Conservation (phyloP, 2,329 filamentous ascomycete genomes). For the Colletotrichum incanum region DNA sequence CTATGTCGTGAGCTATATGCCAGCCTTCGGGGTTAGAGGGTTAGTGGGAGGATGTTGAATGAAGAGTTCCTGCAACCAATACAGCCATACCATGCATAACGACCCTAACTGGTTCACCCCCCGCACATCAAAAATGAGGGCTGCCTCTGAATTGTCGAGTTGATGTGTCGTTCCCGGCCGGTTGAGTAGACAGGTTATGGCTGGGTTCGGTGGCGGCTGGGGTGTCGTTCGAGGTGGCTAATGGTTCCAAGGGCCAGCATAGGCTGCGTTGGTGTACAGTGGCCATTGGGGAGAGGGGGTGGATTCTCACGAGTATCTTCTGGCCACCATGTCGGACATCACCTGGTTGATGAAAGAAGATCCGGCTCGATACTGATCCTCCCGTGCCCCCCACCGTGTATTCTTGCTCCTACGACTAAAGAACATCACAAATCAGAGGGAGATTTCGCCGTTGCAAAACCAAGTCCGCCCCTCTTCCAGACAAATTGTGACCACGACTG, state of each 20-base stretch:
- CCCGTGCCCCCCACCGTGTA: not conserved
- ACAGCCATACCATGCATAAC: not conserved
- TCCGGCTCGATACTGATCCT: not conserved
- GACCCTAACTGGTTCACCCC: no score
- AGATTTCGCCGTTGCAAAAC: not conserved
- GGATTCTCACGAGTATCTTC: not conserved
- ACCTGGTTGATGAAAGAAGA: no score
- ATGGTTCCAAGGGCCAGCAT: not conserved
- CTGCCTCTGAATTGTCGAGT: not conserved
- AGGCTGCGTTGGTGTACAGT: slow-evolving; percentile 1
- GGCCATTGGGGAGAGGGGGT: not conserved
- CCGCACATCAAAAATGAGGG: not conserved
- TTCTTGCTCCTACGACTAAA: not conserved
- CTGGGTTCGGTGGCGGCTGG: slow-evolving; percentile 1
- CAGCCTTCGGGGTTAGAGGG: not conserved
- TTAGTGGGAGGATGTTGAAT: not conserved
- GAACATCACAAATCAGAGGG: not conserved
- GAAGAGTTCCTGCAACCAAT: not conserved
- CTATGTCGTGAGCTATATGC: not conserved
- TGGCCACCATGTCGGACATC: not conserved
- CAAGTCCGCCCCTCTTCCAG: not conserved
- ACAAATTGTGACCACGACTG: not conserved
- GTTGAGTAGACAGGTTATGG: not conserved
- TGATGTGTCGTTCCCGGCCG: not conserved
- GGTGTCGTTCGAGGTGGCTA: not conserved